A percentile compares a stretch with the other conserved stretches of the same genome.
phyloP scores from a whole-genome alignment of 768 basidiomycete genomes.

The Jaapia argillacea region DNA sequence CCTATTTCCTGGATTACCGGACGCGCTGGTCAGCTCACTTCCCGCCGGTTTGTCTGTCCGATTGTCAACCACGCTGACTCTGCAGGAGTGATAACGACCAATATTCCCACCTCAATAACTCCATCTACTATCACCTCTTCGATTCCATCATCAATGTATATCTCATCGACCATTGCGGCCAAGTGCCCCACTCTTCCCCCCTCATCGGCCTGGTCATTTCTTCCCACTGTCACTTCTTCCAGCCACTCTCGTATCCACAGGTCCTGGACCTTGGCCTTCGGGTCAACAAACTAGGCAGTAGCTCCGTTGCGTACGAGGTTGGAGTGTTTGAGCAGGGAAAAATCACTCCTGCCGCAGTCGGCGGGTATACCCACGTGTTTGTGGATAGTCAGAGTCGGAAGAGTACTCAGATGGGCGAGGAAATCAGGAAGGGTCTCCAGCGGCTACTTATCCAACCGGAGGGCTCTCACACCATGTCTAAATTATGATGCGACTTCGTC shows the following conservation, averaged over 20 bases:
- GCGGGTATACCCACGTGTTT: slow-evolving; percentile 77
- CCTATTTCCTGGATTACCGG: slow-evolving; percentile 48
- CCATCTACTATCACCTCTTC: slow-evolving; percentile 73
- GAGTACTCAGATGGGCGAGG: slow-evolving; percentile 36
- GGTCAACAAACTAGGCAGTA: slow-evolving; percentile 56
- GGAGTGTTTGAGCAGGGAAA: slow-evolving; percentile 51
- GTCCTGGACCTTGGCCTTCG: slow-evolving; percentile 61
- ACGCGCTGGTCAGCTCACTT: slow-evolving; percentile 54
- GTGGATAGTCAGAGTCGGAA: slow-evolving; percentile 52
- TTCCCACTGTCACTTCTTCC: slow-evolving; percentile 70
- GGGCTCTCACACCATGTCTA: not conserved
- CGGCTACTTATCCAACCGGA: slow-evolving; percentile 18
- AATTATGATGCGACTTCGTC: not conserved
- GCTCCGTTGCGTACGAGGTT: slow-evolving; percentile 74
- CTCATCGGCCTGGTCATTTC: slow-evolving; percentile 72
- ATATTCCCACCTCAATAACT: slow-evolving; percentile 75
- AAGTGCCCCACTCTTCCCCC: slow-evolving; percentile 37
- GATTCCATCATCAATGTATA: slow-evolving; percentile 79
- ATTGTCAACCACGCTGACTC: slow-evolving; percentile 1
- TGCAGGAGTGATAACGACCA: slow-evolving; percentile 85
- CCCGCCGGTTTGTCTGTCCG: not conserved
- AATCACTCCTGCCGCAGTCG: slow-evolving; percentile 28
- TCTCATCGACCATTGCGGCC: slow-evolving; percentile 54
- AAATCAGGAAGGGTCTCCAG: slow-evolving; percentile 35
- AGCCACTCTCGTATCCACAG: slow-evolving; percentile 65